These are phyloP conservation scores for Saccharomycopsis malanga DNA, from an alignment of 805 yeast species.

Conservation along the genomic window DNA sequence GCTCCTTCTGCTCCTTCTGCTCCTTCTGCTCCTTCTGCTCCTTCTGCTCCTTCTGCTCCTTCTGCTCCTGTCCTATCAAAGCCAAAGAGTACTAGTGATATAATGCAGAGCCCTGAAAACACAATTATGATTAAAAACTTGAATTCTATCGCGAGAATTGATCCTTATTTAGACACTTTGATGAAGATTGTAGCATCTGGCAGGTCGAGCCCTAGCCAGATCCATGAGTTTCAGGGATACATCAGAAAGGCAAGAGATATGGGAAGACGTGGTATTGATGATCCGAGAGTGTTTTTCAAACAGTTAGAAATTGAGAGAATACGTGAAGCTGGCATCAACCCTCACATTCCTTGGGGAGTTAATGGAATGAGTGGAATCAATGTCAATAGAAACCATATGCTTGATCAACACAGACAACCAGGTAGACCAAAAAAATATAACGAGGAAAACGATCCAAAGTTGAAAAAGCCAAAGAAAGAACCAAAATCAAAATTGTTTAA, in stretches of 20 bases:
- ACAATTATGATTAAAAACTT: constrained; percentile 80
- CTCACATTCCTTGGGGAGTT: neutral
- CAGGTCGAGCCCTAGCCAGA: constrained; percentile 62
- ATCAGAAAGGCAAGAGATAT: constrained; percentile 71
- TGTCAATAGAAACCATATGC: neutral
- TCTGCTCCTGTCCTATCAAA: neutral
- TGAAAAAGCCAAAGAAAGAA: constrained; percentile 4
- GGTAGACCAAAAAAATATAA: constrained; percentile 16
- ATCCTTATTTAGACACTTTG: constrained; percentile 55
- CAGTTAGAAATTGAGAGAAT: constrained; percentile 23
- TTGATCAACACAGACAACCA: neutral
- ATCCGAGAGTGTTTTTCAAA: constrained; percentile 15
- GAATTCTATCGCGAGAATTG: constrained; percentile 73
- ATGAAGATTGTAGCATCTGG: constrained; percentile 89
- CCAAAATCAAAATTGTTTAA: constrained; percentile 5
- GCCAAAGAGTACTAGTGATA: constrained; percentile 27
- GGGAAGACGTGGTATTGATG: constrained; percentile 36
- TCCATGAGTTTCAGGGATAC: constrained; percentile 70
- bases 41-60: neutral
- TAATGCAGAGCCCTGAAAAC: constrained; percentile 54
- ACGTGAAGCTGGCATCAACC: constrained; percentile 10
- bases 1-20: too few relatives aligned
- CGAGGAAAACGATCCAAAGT: constrained; percentile 5
- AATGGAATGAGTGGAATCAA: neutral
- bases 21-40: neutral